Evolutionary conservation across 2,329 filamentous ascomycete species (phyloP).

Genomic region (Clonostachys chloroleuca): DNA sequence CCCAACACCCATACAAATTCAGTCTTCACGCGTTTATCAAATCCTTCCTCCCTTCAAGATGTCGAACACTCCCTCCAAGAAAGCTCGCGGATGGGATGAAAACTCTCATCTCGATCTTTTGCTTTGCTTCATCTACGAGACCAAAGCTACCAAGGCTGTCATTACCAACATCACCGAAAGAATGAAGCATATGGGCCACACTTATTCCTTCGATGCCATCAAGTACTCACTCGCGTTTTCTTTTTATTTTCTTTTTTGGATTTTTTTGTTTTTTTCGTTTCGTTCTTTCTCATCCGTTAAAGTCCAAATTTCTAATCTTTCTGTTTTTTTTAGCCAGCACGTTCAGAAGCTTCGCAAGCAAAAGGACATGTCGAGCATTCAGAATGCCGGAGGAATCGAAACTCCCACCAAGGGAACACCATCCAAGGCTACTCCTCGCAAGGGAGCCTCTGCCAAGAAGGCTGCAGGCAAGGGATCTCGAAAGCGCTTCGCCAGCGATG

Average conservation of each 20-base stretch:
- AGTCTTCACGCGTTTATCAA: neutral
- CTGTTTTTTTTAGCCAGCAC: constrained; percentile 31
- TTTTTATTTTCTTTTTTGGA: neutral
- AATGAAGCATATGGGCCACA: constrained; percentile 26
- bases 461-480: constrained; percentile 11
- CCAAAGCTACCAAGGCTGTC: constrained; percentile 11
- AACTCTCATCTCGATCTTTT: constrained; percentile 31
- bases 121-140: constrained; percentile 23
- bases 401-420: constrained; percentile 1
- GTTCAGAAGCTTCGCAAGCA: constrained; percentile 36
- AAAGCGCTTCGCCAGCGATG: constrained; percentile 12
- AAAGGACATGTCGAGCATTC: constrained; percentile 17
- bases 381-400: constrained; percentile 7
- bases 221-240: constrained; percentile 20
- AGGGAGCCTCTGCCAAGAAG: constrained; percentile 16
- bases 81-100: constrained; percentile 20
- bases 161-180: constrained; percentile 21
- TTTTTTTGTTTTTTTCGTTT: neutral
- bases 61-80: too few species aligned
- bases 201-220: constrained; percentile 31
- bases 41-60: neutral
- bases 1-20: neutral
- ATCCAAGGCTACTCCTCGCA: constrained; percentile 12
- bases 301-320: constrained; percentile 6
- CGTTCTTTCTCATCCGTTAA: neutral